A percentile compares a stretch with the other conserved stretches of the same genome.
Conservation (phyloP, 331 rosid genomes). For the Erythrophleum ivorense region DNA sequence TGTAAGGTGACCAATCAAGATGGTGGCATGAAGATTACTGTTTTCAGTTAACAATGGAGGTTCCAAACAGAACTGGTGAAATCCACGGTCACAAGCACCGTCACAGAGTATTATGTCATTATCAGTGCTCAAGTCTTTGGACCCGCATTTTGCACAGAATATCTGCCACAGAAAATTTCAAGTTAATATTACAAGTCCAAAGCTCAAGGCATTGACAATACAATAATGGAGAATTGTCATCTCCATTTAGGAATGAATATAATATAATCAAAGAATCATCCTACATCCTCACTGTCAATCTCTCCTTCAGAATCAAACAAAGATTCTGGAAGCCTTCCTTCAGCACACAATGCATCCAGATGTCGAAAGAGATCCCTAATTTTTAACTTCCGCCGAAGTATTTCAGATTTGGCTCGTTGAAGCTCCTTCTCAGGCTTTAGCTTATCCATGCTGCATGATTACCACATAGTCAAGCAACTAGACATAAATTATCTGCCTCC, state of each 20-base stretch:
- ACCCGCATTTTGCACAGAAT: slow-evolving; percentile 88
- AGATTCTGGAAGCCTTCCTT: slow-evolving; percentile 82
- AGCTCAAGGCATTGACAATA: slow-evolving; percentile 6
- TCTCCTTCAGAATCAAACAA: slow-evolving; percentile 90
- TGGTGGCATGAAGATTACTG: slow-evolving; percentile 66
- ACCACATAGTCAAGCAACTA: slow-evolving; percentile 42
- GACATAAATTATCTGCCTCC: slow-evolving; percentile 27
- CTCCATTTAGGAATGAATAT: slow-evolving; percentile 31
- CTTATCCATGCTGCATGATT: slow-evolving; percentile 80
- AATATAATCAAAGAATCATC: slow-evolving; percentile 48
- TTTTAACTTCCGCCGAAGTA: slow-evolving; percentile 79
- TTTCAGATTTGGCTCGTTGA: slow-evolving; percentile 89
- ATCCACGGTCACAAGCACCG: slow-evolving; percentile 97
- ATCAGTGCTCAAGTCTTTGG: slow-evolving; percentile 64
- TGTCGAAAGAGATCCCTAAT: slow-evolving; percentile 88
- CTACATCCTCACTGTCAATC: slow-evolving; percentile 96
- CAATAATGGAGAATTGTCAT: slow-evolving; percentile 15
- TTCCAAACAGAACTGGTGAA: slow-evolving; percentile 87
- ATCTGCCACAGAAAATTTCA: slow-evolving; percentile 64
- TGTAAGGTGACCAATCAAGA: too few relatives aligned
- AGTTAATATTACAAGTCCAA: slow-evolving; percentile 27
- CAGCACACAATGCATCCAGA: slow-evolving; percentile 77
- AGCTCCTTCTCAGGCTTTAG: slow-evolving; percentile 96
- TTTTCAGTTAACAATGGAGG: slow-evolving; percentile 86
- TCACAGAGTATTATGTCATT: slow-evolving; percentile 98